phyloP scores from a whole-genome alignment of 176 grass and related monocot genomes.

The Carex kokanica region DNA sequence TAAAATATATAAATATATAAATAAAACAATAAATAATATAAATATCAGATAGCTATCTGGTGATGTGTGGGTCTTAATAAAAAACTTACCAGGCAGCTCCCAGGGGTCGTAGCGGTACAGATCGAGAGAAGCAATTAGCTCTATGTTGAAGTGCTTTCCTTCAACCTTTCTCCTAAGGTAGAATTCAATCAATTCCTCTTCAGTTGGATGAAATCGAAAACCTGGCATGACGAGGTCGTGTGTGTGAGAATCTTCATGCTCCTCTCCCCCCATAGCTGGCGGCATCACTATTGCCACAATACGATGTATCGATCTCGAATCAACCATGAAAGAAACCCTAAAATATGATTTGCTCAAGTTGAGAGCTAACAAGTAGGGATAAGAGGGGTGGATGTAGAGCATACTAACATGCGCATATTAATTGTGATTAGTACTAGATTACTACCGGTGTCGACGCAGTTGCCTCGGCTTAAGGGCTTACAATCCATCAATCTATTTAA shows the following conservation, averaged over 20 bases:
- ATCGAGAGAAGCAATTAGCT: conserved; percentile 76
- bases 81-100: conserved; percentile 71
- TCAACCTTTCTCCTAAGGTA: conserved; percentile 96
- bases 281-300: conserved; percentile 35
- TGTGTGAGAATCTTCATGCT: conserved; percentile 36
- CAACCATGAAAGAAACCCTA: conserved; percentile 39
- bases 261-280: conserved; percentile 9
- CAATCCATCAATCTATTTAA: conserved; percentile 32
- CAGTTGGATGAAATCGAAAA: conserved; percentile 98
- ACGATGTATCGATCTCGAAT: conserved; percentile 33
- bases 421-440: conserved; percentile 40
- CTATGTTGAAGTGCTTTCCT: conserved; percentile 85
- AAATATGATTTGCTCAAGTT: conserved; percentile 22
- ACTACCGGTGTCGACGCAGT: conserved; percentile 10
- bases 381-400: conserved; percentile 4
- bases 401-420: conserved; percentile 25
- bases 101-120: conserved; percentile 96
- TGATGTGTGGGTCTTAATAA: background rate
- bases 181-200: conserved; percentile 99
- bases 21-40: too few species aligned
- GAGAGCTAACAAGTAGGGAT: conserved; percentile 13
- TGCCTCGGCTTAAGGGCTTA: conserved; percentile 9
- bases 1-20: too few species aligned
- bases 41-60: too few species aligned
- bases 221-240: conserved; percentile 95